Conservation (phyloP, 2,329 filamentous ascomycete species). For the Aureobasidium mangrovei region DNA sequence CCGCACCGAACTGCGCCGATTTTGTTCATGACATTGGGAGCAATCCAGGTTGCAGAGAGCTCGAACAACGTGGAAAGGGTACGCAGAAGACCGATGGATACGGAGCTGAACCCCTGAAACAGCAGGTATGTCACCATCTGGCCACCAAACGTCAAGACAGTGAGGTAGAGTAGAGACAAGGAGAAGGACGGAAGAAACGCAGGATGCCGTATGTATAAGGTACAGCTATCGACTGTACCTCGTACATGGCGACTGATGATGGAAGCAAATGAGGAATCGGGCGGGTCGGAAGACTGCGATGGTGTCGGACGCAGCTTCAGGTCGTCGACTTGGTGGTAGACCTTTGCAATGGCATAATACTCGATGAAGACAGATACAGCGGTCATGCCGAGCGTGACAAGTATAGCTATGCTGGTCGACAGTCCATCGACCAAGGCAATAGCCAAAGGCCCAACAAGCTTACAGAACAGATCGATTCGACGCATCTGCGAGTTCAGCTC, state of each 20-base stretch:
- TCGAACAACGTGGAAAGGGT: constrained; percentile 48
- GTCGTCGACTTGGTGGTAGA: constrained; percentile 15
- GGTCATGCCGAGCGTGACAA: constrained; percentile 43
- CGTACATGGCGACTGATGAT: constrained; percentile 26
- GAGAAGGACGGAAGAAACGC: constrained; percentile 55
- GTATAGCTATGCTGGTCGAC: constrained; percentile 42
- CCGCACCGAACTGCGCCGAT: constrained; percentile 52
- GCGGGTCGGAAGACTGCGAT: neutral
- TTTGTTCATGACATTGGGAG: constrained; percentile 45
- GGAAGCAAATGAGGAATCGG: neutral
- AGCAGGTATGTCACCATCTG: constrained; percentile 59
- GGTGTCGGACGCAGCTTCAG: neutral
- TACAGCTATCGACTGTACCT: constrained; percentile 15
- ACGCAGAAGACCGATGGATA: constrained; percentile 46
- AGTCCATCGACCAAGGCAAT: constrained; percentile 42
- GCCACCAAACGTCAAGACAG: constrained; percentile 49
- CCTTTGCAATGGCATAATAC: constrained; percentile 45
- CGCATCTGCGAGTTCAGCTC: constrained; percentile 51
- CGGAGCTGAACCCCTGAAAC: constrained; percentile 43
- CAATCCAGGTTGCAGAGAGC: constrained; percentile 52
- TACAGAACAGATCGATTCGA: constrained; percentile 51
- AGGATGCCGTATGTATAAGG: constrained; percentile 44
- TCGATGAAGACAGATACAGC: constrained; percentile 41
- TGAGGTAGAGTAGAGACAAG: constrained; percentile 52
- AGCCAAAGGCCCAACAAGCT: constrained; percentile 45